phyloP scores from a whole-genome alignment of 2,329 filamentous ascomycete species.

The Neobulgaria alba region DNA sequence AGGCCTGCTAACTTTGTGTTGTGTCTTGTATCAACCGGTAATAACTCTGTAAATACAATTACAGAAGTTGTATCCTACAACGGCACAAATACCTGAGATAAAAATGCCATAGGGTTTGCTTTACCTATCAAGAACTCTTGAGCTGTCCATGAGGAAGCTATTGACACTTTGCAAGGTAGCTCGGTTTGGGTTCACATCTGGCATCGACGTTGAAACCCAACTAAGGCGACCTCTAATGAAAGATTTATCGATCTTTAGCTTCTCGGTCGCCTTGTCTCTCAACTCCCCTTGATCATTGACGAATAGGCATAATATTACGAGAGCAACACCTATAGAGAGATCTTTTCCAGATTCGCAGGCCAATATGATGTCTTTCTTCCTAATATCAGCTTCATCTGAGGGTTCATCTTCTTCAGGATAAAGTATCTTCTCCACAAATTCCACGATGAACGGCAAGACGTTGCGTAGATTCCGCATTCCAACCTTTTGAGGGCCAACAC shows the following conservation, averaged over 20 bases:
- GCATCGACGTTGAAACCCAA: conserved; percentile 72
- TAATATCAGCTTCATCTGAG: not conserved
- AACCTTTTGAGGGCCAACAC: conserved; percentile 62
- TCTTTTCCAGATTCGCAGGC: conserved; percentile 74
- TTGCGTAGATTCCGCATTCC: conserved; percentile 76
- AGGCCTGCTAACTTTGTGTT: too few species aligned
- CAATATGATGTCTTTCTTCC: conserved; percentile 39
- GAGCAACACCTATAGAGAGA: conserved; percentile 65
- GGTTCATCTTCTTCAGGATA: not conserved
- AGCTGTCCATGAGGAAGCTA: conserved; percentile 63
- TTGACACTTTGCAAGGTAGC: conserved; percentile 87
- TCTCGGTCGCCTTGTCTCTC: conserved; percentile 5
- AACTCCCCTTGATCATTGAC: conserved; percentile 54
- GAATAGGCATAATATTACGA: conserved; percentile 68
- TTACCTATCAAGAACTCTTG: too few species aligned
- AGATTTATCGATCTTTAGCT: conserved; percentile 53
- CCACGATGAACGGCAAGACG: conserved; percentile 44
- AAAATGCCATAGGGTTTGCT: too few species aligned
- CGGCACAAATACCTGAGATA: too few species aligned
- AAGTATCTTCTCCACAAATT: conserved; percentile 18
- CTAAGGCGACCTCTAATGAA: conserved; percentile 69
- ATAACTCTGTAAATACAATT: too few species aligned
- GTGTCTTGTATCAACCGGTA: too few species aligned
- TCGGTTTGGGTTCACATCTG: conserved; percentile 74
- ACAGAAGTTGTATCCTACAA: too few species aligned